Evolutionary conservation across 2,329 filamentous ascomycete species (phyloP).

Genomic region (Fusarium avenaceum): DNA sequence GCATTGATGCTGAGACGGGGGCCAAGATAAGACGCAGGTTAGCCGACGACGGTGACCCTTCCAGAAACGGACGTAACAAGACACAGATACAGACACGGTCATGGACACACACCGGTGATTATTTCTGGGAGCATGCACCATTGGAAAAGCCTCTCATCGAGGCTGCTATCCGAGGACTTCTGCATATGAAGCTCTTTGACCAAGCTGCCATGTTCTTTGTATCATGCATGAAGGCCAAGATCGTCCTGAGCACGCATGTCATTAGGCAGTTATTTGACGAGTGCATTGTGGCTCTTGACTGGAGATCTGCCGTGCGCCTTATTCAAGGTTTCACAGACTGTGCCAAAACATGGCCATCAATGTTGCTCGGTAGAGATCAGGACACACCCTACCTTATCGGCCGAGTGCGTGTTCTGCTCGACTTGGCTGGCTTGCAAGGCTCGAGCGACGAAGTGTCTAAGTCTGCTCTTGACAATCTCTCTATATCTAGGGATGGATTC

Average conservation of each 20-base stretch:
- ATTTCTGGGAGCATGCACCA: conserved; percentile 57
- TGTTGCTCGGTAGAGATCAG: conserved; percentile 44
- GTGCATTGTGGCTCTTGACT: conserved; percentile 59
- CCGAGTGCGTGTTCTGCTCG: conserved; percentile 54
- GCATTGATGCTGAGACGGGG: conserved; percentile 57
- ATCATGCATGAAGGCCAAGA: conserved; percentile 55
- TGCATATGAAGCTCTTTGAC: conserved; percentile 61
- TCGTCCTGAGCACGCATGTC: conserved; percentile 51
- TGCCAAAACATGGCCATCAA: conserved; percentile 45
- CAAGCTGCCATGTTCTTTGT: conserved; percentile 61
- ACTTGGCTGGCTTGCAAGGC: conserved; percentile 53
- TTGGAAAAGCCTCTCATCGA: conserved; percentile 59
- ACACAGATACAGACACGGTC: conserved; percentile 31
- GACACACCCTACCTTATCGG: conserved; percentile 49
- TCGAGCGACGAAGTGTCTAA: conserved; percentile 16
- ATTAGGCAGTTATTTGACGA: conserved; percentile 58
- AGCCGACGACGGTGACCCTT: conserved; percentile 48
- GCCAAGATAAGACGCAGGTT: conserved; percentile 56
- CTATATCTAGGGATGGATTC: conserved; percentile 44
- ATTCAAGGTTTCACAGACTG: conserved; percentile 49
- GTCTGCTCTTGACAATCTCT: conserved; percentile 45
- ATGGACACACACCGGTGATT: conserved; percentile 51
- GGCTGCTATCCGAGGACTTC: conserved; percentile 62
- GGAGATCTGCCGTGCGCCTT: conserved; percentile 53
- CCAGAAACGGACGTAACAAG: conserved; percentile 47